Percentiles rank a stretch among this genome's conserved stretches.
phyloP scores from a whole-genome alignment of 1,139 yeast species.

The Pichia sp. region DNA sequence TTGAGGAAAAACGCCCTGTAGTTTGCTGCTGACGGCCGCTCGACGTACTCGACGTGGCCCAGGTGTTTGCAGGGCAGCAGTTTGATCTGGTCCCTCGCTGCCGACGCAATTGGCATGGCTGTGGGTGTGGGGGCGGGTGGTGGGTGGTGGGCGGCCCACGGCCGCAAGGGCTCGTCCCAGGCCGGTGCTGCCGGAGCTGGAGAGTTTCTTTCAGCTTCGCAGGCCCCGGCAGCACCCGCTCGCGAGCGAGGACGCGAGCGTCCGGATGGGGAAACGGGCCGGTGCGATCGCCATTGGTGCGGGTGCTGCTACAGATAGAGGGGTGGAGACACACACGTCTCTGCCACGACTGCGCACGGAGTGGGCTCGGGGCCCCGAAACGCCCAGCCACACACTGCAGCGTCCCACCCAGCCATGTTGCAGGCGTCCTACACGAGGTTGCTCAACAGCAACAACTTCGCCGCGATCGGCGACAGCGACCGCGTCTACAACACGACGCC shows the following conservation, averaged over 20 bases:
- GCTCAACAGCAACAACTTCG: conserved; percentile 20
- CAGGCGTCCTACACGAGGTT: conserved; percentile 25
- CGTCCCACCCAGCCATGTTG: conserved; percentile 21
- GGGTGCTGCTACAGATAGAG: not conserved
- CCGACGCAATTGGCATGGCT: not conserved
- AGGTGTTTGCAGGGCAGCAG: conserved; percentile 36
- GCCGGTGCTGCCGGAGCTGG: too few species aligned
- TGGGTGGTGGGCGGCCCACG: not conserved
- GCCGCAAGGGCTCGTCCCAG: too few species aligned
- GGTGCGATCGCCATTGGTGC: not conserved
- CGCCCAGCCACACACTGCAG: not conserved
- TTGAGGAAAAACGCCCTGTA: conserved; percentile 20
- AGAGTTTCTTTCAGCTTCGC: too few species aligned
- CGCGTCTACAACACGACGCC: conserved; percentile 10
- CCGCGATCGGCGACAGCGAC: conserved; percentile 8
- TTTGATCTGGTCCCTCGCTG: not conserved
- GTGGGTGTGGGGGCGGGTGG: not conserved
- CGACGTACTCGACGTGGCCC: conserved; percentile 55
- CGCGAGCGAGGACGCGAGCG: too few species aligned
- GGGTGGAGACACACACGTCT: not conserved
- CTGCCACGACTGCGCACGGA: not conserved
- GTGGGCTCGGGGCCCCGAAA: not conserved
- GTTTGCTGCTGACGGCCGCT: conserved; percentile 26
- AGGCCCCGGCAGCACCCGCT: too few species aligned
- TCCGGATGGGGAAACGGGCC: not conserved